A percentile compares a stretch with the other conserved stretches of the same genome.
Evolutionary conservation across 768 basidiomycete genomes (phyloP).

Genomic region (Coprinopsis marcescibilis): DNA sequence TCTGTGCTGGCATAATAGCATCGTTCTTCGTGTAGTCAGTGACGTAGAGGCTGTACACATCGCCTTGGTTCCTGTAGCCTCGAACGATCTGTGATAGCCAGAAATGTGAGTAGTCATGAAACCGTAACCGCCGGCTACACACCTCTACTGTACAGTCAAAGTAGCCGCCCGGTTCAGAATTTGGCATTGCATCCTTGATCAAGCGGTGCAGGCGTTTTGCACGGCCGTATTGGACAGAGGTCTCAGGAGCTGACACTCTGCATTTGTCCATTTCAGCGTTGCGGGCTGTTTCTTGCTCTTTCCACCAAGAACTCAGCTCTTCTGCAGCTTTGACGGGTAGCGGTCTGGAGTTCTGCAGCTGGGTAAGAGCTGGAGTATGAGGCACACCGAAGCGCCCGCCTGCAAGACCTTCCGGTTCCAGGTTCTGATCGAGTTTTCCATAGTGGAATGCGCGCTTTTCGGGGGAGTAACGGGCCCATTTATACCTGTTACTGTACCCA

Average conservation of each 20-base stretch:
- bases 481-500: background rate
- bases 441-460: background rate
- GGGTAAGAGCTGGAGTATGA: too few relatives aligned
- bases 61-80: conserved; percentile 31
- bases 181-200: conserved; percentile 44
- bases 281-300: conserved; percentile 1
- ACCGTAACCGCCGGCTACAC: background rate
- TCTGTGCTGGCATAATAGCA: conserved; percentile 23
- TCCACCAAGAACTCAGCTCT: background rate
- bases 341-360: too few relatives aligned
- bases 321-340: background rate
- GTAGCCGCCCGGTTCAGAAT: conserved; percentile 39
- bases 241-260: background rate
- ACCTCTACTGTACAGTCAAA: conserved; percentile 66
- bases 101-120: background rate
- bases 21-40: conserved; percentile 59
- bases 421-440: too few relatives aligned
- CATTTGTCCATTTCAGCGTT: conserved; percentile 15
- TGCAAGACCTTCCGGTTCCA: too few relatives aligned
- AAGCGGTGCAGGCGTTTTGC: conserved; percentile 36
- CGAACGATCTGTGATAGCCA: conserved; percentile 41
- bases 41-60: conserved; percentile 46
- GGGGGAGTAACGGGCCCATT: background rate
- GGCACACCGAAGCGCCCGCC: too few relatives aligned
- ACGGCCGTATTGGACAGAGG: conserved; percentile 2